Evolutionary conservation across 768 basidiomycete genomes (phyloP).

Genomic region (Panaeolus papilionaceus): DNA sequence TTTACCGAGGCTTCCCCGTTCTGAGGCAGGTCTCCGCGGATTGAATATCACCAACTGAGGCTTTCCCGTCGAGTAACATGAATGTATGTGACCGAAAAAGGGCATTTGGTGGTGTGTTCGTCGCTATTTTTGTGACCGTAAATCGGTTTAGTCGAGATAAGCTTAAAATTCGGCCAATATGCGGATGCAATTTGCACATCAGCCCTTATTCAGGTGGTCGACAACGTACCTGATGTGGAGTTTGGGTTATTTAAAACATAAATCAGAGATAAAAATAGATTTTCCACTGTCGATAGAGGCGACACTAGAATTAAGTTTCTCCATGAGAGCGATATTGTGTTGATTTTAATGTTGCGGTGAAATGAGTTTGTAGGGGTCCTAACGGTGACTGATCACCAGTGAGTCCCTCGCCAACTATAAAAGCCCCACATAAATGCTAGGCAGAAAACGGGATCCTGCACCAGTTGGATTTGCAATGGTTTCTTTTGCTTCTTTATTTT

Average conservation of each 20-base stretch:
- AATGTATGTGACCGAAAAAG: no score
- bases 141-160: background rate
- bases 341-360: background rate
- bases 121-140: no score
- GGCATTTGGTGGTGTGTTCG: no score
- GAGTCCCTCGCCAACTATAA: background rate
- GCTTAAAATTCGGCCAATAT: conserved; percentile 5
- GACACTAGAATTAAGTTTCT: background rate
- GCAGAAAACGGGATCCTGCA: background rate
- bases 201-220: background rate
- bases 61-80: no score
- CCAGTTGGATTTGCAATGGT: conserved; percentile 16
- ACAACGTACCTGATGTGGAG: background rate
- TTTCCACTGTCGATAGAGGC: no score
- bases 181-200: background rate
- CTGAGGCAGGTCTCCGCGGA: no score
- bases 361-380: background rate
- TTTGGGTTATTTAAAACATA: background rate
- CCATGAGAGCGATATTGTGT: background rate
- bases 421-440: background rate
- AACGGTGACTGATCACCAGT: no score
- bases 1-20: no score
- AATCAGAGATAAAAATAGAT: background rate
- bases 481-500: conserved; percentile 25
- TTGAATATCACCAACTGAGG: no score